Evolutionary conservation across 495 filamentous ascomycete species (phyloP).

Genomic region (Paragyromitra xinjiangensis): DNA sequence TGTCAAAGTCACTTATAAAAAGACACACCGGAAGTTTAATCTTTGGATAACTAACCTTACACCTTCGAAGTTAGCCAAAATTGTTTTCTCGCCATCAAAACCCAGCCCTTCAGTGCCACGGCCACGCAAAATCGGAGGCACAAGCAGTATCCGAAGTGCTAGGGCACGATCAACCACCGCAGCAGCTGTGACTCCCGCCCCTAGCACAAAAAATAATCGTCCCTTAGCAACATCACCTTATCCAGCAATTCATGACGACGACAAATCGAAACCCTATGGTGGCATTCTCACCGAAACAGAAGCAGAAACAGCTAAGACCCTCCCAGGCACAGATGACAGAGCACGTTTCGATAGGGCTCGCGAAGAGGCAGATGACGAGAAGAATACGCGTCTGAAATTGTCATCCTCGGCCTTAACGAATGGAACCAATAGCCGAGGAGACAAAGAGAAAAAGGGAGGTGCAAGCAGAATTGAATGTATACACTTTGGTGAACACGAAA

Average conservation of each 20-base stretch:
- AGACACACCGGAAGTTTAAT: constrained; percentile 48
- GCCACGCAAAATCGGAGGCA: constrained; percentile 29
- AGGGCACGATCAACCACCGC: constrained; percentile 36
- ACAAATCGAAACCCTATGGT: constrained; percentile 95
- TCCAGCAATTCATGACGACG: constrained; percentile 70
- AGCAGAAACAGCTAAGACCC: constrained; percentile 86
- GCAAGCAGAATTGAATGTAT: constrained; percentile 98
- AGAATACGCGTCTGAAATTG: constrained; percentile 65
- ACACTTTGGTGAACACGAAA: constrained; percentile 95
- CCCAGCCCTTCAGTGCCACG: constrained; percentile 30
- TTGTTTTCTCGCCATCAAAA: constrained; percentile 24
- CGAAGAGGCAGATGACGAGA: constrained; percentile 88
- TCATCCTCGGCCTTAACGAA: constrained; percentile 41
- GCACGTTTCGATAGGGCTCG: constrained; percentile 86
- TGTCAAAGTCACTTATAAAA: constrained; percentile 47
- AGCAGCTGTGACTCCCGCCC: constrained; percentile 5
- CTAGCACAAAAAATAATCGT: constrained; percentile 34
- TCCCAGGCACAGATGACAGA: constrained; percentile 80
- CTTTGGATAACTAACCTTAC: constrained; percentile 48
- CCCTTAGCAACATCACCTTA: constrained; percentile 24
- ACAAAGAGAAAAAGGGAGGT: constrained; percentile 76
- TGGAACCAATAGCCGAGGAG: constrained; percentile 34
- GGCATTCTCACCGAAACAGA: constrained; percentile 89
- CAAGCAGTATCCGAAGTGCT: constrained; percentile 15
- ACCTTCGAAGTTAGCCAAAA: constrained; percentile 43